Conservation (phyloP, 2,329 filamentous ascomycete species). For the Xylariaceae sp. region DNA sequence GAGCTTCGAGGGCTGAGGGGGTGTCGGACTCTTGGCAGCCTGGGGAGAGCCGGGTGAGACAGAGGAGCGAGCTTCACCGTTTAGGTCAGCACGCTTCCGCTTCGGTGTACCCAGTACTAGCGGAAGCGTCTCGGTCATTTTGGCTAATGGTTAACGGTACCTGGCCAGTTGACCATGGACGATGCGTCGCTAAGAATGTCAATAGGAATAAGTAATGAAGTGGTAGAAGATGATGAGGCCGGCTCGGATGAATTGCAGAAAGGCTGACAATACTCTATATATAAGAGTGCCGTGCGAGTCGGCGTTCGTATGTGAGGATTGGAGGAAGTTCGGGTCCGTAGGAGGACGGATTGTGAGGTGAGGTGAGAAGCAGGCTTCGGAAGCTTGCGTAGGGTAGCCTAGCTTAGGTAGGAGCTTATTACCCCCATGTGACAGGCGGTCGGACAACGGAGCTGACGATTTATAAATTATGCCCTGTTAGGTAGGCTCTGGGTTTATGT, state of each 20-base stretch:
- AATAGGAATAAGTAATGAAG: not conserved
- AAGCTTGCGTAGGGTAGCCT: not conserved
- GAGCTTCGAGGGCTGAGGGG: constrained; percentile 38
- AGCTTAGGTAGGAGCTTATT: not conserved
- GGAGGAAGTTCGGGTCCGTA: no score
- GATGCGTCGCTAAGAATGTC: not conserved
- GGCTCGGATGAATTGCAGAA: no score
- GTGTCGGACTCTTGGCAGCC: constrained; percentile 35
- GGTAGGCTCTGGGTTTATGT: no score
- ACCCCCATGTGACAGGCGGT: no score
- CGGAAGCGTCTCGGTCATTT: constrained; percentile 15
- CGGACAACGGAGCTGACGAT: no score
- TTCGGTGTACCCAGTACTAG: constrained; percentile 38
- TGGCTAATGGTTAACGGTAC: not conserved
- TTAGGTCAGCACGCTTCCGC: constrained; percentile 40
- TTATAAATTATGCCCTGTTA: no score
- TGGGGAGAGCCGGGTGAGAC: constrained; percentile 24
- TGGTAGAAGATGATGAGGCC: no score
- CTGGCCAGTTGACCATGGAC: not conserved
- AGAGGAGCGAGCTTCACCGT: constrained; percentile 29
- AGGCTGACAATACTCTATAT: no score
- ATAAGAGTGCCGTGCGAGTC: no score
- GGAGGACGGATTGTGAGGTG: not conserved
- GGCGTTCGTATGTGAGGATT: no score
- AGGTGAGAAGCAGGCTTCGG: not conserved